A percentile compares a stretch with the other conserved stretches of the same genome.
These are phyloP conservation scores for Apiospora koreana DNA, from an alignment of 2,329 filamentous ascomycete genomes.

Conservation along the genomic window DNA sequence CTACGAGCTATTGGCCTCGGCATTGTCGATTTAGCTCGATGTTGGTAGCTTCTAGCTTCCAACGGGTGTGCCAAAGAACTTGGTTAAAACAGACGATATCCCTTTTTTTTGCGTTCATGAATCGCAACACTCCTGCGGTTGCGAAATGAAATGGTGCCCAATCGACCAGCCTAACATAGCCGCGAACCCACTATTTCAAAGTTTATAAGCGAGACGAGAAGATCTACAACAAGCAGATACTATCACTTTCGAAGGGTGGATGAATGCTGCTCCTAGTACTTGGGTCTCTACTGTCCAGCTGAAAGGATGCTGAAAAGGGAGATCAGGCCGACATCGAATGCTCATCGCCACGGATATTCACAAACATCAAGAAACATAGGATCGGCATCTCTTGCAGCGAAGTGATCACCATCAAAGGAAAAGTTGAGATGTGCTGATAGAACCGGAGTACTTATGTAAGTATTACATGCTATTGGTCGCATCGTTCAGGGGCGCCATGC, in stretches of 20 bases:
- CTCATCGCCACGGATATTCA: not conserved
- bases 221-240: not conserved
- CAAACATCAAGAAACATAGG: not conserved
- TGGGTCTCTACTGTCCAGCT: not conserved
- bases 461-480: not conserved
- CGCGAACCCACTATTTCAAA: not conserved
- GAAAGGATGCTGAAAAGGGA: no score
- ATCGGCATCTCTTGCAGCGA: not conserved
- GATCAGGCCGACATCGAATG: not conserved
- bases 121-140: not conserved
- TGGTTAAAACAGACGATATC: not conserved
- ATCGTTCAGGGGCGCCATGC: not conserved
- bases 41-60: no score
- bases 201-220: not conserved
- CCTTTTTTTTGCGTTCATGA: not conserved
- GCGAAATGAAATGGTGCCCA: not conserved
- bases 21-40: no score
- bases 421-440: not conserved
- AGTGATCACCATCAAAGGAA: not conserved
- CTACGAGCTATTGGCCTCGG: no score
- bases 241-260: not conserved
- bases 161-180: not conserved
- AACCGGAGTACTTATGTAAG: not conserved
- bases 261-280: not conserved
- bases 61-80: no score